Evolutionary conservation across 2,329 filamentous ascomycete species (phyloP), one percentile per base, ranked within the genome.

Genomic region (Xylaria sp.): DNA sequence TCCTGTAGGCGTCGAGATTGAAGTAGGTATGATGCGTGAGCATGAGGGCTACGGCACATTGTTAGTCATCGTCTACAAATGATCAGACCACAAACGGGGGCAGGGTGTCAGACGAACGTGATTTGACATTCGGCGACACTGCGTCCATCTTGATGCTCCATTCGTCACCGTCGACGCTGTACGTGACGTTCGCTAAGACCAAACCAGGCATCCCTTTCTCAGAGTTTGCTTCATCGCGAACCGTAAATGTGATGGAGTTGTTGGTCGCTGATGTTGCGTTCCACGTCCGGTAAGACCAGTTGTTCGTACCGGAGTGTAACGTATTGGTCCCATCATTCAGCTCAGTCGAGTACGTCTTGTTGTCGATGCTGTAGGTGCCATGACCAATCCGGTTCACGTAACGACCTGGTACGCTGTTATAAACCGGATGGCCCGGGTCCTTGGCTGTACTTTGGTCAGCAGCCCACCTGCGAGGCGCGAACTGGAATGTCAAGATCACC

Each of bases 351-450:
- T 83, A 87, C n/a, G 78, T 80, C 58, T 77, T 76, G 47, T 79
- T 80, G 67, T 85, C 84, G 61, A 88, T 82, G 33, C 73, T 80
- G 74, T 86, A 87, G 51, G 76, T 79, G 58, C 78, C 84, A 71
- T 87, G 83, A 73, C 84, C 85, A 74, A 89, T 88, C 58, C 86
- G 83, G 72, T 88, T 88, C 56, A 86, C 87, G 72, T 89, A 89
- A 42, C 87, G 84, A 8, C 85, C 86, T 5, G 86, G 86, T 31
- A 89, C 83, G 73, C 85, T 78, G 72, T 86, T 87, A 74, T 86
- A 84, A 70, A 88, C 85, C 45, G 82, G 86, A 72, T 89, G 87
- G 42, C 80, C 76, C 17, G 79, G 76, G 67, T 82, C 79, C 67
- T 60, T n/a, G 43, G 52, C 57, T 57, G 37, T 46, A 23, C 46